Conservation (phyloP, 306 rosid genomes). For the Carpinus fangiana region DNA sequence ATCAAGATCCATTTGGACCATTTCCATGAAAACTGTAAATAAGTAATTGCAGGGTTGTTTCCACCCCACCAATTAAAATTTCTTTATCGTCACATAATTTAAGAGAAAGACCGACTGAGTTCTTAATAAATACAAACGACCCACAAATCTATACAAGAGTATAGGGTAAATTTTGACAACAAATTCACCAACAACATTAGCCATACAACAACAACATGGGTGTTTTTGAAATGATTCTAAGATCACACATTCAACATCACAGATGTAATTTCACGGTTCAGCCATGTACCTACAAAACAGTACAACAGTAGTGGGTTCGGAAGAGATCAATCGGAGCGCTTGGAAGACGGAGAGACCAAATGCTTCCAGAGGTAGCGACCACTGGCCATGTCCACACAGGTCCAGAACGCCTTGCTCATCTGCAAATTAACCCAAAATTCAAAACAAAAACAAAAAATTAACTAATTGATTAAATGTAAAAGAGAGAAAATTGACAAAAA, state of each 20-base stretch:
- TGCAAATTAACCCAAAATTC: constrained; percentile 24
- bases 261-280: neutral
- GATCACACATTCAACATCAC: neutral
- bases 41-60: neutral
- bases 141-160: neutral
- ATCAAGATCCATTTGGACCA: neutral
- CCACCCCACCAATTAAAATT: neutral
- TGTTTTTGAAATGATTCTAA: neutral
- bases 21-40: neutral
- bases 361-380: constrained; percentile 96
- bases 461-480: neutral
- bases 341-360: constrained; percentile 51
- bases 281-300: neutral
- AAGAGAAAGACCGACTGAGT: neutral
- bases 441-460: constrained; percentile 12
- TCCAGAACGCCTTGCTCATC: constrained; percentile 77
- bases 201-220: neutral
- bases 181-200: neutral
- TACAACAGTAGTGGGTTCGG: neutral
- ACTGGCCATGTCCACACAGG: constrained; percentile 85
- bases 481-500: neutral
- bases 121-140: neutral
- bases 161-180: neutral
- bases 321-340: constrained; percentile 45
- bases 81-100: neutral